Evolutionary conservation across 164 flowering plant species (phyloP).

Genomic region (Berberis vulgaris): DNA sequence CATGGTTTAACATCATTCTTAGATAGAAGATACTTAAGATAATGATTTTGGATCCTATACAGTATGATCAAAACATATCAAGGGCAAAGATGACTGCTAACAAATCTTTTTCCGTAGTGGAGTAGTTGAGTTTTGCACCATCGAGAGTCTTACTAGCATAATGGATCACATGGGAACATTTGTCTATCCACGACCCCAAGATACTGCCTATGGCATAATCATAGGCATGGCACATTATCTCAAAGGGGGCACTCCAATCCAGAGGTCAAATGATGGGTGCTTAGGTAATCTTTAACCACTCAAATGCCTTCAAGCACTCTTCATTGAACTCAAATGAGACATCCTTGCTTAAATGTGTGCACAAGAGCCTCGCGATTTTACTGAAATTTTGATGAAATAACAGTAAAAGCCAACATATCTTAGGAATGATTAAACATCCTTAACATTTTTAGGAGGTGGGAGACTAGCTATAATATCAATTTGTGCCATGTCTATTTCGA

Average conservation of each 20-base stretch:
- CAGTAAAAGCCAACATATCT: background rate
- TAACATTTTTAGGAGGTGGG: no score
- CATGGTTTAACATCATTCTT: constrained; percentile 1
- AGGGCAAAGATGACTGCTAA: constrained; percentile 4
- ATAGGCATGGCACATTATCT: background rate
- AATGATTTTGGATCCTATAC: background rate
- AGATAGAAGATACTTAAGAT: background rate
- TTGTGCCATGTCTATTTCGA: no score
- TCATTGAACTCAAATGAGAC: no score
- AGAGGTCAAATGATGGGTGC: background rate
- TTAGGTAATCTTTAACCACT: background rate
- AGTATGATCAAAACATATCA: constrained; percentile 6
- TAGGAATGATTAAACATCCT: background rate
- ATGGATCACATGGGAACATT: background rate
- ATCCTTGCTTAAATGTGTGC: no score
- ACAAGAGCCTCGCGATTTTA: no score
- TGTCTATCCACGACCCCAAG: background rate
- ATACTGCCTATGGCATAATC: background rate
- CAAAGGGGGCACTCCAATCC: background rate
- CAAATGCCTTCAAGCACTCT: no score
- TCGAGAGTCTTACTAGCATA: constrained; percentile 6
- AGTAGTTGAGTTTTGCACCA: constrained; percentile 1
- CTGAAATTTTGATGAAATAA: background rate
- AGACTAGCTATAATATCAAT: no score
- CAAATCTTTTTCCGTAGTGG: constrained; percentile 8